Conservation (phyloP, 148 eudicot genomes). For the Cornus kousa region DNA sequence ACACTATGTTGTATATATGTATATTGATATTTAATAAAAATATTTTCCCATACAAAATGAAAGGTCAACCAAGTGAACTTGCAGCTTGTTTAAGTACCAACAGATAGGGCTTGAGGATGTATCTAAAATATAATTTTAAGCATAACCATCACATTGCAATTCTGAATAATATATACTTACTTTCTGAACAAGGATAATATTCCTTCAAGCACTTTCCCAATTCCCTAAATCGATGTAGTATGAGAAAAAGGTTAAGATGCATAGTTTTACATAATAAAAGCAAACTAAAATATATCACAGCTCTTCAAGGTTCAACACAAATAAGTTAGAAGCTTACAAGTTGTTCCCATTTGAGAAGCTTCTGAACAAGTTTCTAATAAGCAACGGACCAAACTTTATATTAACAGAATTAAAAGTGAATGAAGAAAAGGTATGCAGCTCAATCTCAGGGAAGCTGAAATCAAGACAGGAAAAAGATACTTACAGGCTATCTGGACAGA, state of each 20-base stretch:
- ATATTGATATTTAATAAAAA: no score
- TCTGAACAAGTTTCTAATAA: slow-evolving; percentile 55
- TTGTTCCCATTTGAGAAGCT: slow-evolving; percentile 32
- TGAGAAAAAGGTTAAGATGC: background rate
- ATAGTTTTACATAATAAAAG: background rate
- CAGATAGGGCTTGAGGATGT: background rate
- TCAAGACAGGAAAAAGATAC: background rate
- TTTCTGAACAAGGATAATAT: slow-evolving; percentile 26
- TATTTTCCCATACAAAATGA: no score
- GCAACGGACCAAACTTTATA: background rate
- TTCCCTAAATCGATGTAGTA: slow-evolving; percentile 26
- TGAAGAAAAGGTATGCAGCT: background rate
- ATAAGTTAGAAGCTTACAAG: slow-evolving; percentile 32
- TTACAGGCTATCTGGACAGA: slow-evolving; percentile 43
- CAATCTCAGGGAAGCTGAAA: background rate
- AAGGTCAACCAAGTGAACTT: no score
- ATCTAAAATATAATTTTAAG: background rate
- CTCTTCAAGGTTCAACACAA: background rate
- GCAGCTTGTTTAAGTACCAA: background rate
- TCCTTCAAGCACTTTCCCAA: slow-evolving; percentile 35
- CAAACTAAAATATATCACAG: background rate
- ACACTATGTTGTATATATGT: no score
- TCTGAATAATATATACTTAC: slow-evolving; percentile 16
- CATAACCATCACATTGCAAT: no score
- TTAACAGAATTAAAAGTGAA: background rate